phyloP scores from a whole-genome alignment of 495 filamentous ascomycete species.

The Aspergillus wentii region DNA sequence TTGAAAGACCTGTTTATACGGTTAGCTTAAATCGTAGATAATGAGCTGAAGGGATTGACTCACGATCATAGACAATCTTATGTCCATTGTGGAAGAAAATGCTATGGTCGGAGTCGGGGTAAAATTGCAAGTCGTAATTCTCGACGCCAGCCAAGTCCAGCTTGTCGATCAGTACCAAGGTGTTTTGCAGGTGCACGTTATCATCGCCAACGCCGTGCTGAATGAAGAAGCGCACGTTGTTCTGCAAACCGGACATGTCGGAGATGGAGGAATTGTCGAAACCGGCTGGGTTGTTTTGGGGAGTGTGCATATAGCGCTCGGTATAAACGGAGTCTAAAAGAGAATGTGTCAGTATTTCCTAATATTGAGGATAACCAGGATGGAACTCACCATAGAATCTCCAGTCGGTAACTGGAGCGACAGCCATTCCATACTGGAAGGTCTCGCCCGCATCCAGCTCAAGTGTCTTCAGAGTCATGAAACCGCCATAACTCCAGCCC shows the following conservation, averaged over 20 bases:
- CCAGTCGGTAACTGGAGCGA: conserved; percentile 98
- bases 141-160: conserved; percentile 78
- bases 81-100: conserved; percentile 96
- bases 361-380: not conserved
- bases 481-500: conserved; percentile 98
- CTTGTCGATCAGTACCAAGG: conserved; percentile 77
- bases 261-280: conserved; percentile 72
- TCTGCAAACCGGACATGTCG: conserved; percentile 61
- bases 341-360: not conserved
- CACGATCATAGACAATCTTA: conserved; percentile 90
- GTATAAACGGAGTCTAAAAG: conserved; percentile 85
- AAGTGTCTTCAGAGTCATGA: conserved; percentile 93
- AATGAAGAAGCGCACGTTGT: conserved; percentile 80
- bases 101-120: conserved; percentile 92
- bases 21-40: conserved; percentile 17
- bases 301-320: conserved; percentile 92
- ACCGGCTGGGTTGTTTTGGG: conserved; percentile 70
- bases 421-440: conserved; percentile 95
- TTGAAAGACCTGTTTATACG: conserved; percentile 61
- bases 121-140: conserved; percentile 96
- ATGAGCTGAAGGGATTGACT: conserved; percentile 29
- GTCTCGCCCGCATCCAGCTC: conserved; percentile 86
- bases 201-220: conserved; percentile 96
- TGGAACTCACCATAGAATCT: conserved; percentile 63
- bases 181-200: conserved; percentile 95